Base-by-base conservation (phyloP, 371 early-diverging fungal genomes). In the Apophysomyces trapeziformis region DNA sequence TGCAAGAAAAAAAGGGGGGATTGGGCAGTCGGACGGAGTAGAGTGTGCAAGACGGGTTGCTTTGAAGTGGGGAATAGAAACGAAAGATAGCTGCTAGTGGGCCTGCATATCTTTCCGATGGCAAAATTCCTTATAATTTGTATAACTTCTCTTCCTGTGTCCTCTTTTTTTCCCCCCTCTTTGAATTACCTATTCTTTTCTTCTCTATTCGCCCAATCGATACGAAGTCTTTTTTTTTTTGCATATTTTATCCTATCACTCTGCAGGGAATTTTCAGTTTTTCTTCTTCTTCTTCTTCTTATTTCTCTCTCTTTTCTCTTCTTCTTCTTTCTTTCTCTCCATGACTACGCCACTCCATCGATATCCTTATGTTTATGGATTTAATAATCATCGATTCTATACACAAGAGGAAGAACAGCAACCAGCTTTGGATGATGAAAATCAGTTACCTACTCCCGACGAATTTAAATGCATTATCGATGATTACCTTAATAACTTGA, bases 401-500 rank as follows among this genome's bases (percentile, higher is more conserved):
- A 16, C 54, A 50, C 54, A 50, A 50, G 65, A 45, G 50, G 54
- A 46, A 38, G 61, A 43, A n/a, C 60, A 46, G 39, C 46, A 38
- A 60, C 56, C 59, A 41, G 54, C 62, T 13, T 72, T 66, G 65
- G 73, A 78, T 35, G 75, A 78, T 54, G 54, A 77, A 57, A 67
- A 77, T 8, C 84, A 83, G 56, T 76, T 64, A 58, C 84, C 81
- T 36, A 67, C 74, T 0, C 37, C 56, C 26, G 66, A 68, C 39
- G 75, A 75, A 46, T 83, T 83, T 58, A 69, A 83, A 32, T 56
- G 57, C 35, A 79, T 83, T 59, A 71, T 83, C 8, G 58, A 82
- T 32, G 80, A 83, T 16, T 87, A 87, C 60, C 68, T 87, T n/a
- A 63, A 76, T 12, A 86, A 86, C 26, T 68, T 87, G 35, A 80